Evolutionary conservation across 1,139 yeast species (phyloP).

Genomic region (Meyerozyma guilliermondii): DNA sequence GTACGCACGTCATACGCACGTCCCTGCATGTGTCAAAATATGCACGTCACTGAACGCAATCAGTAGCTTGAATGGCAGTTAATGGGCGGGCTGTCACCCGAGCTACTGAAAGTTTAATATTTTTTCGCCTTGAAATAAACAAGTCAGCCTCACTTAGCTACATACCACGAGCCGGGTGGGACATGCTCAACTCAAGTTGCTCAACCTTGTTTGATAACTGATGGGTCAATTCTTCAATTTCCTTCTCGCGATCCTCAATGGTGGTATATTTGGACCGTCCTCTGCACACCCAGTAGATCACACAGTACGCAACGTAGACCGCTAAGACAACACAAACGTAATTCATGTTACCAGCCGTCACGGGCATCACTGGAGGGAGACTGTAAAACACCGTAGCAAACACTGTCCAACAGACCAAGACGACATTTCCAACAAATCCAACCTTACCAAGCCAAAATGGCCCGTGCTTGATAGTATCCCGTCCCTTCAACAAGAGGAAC

Average conservation of each 20-base stretch:
- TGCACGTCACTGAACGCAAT: too few relatives aligned
- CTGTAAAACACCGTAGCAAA: constrained; percentile 40
- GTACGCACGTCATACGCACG: too few relatives aligned
- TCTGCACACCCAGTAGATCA: constrained; percentile 33
- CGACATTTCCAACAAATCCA: constrained; percentile 17
- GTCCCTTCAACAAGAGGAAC: constrained; percentile 28
- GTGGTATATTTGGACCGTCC: constrained; percentile 30
- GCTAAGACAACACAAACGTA: constrained; percentile 40
- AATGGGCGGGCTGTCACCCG: too few relatives aligned
- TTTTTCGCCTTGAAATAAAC: too few relatives aligned
- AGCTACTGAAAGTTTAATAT: too few relatives aligned
- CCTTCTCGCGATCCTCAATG: constrained; percentile 19
- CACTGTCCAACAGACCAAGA: constrained; percentile 33
- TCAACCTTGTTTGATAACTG: constrained; percentile 24
- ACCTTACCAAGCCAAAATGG: constrained; percentile 47
- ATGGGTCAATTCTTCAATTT: constrained; percentile 21
- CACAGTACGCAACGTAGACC: constrained; percentile 25
- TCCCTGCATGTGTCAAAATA: too few relatives aligned
- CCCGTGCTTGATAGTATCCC: constrained; percentile 32
- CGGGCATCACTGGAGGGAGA: constrained; percentile 44
- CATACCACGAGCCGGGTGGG: constrained; percentile 5
- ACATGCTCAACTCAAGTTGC: constrained; percentile 20
- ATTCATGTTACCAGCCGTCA: constrained; percentile 39
- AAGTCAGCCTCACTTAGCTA: too few relatives aligned
- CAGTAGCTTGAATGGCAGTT: too few relatives aligned